Conservation (phyloP, 768 basidiomycete genomes). For the Gloeophyllum trabeum region DNA sequence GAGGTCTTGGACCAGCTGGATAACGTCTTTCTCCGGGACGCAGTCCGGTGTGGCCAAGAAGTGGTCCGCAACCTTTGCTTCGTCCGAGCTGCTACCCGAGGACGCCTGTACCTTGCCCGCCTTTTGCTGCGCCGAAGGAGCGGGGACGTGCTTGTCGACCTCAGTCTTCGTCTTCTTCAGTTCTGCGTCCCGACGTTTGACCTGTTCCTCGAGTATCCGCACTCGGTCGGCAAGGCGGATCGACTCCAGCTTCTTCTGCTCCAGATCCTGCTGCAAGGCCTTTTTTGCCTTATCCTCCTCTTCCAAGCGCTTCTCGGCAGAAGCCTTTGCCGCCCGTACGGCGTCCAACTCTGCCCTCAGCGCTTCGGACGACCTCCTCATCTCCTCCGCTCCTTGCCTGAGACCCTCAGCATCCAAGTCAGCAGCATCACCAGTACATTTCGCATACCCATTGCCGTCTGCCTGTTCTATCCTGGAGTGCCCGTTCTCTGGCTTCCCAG, state of each 20-base stretch:
- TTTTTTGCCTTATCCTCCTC: background rate
- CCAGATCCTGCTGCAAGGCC: background rate
- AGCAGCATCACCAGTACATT: too few species aligned
- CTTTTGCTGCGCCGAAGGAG: background rate
- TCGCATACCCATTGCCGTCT: too few species aligned
- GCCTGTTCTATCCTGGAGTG: too few species aligned
- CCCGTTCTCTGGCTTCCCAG: too few species aligned
- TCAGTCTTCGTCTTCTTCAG: background rate
- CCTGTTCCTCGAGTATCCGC: background rate
- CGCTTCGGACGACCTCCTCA: too few species aligned
- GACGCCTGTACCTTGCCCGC: background rate
- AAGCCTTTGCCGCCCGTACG: background rate
- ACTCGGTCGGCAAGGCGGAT: background rate
- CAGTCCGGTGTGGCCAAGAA: background rate
- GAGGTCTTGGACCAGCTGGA: background rate
- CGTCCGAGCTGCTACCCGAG: background rate
- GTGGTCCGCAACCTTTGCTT: background rate
- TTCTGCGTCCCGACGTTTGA: background rate
- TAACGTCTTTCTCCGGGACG: background rate
- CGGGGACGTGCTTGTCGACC: background rate
- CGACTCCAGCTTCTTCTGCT: background rate
- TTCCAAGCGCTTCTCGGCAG: background rate
- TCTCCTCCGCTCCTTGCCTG: too few species aligned
- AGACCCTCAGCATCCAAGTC: too few species aligned
- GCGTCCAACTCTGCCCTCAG: too few species aligned